Conservation (phyloP, 2,329 filamentous ascomycete genomes). For the Didymella exigua region DNA sequence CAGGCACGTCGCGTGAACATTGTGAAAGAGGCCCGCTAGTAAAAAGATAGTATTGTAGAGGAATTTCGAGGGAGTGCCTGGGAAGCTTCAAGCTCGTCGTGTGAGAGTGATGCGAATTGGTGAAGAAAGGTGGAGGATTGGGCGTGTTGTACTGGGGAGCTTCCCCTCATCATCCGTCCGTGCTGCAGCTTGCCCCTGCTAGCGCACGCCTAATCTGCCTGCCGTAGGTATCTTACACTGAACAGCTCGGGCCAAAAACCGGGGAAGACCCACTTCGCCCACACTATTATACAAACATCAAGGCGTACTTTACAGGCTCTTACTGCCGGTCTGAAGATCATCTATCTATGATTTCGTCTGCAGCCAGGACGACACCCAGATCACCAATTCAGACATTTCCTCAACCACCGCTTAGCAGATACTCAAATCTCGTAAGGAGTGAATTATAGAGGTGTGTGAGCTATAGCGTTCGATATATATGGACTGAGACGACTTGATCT, state of each 20-base stretch:
- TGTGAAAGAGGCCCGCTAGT: slow-evolving; percentile 12
- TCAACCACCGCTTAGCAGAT: not conserved
- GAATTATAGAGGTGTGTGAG: not conserved
- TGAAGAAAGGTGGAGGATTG: not conserved
- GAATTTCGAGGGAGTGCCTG: not conserved
- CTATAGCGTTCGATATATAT: not conserved
- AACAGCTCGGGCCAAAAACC: not conserved
- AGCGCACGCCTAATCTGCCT: slow-evolving; percentile 3
- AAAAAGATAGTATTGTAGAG: not conserved
- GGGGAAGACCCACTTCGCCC: slow-evolving; percentile 7
- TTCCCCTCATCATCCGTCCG: slow-evolving; percentile 17
- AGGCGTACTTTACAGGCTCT: too few relatives aligned
- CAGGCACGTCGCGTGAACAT: slow-evolving; percentile 43
- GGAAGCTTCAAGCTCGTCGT: not conserved
- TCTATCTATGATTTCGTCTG: too few relatives aligned
- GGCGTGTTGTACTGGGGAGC: slow-evolving; percentile 8
- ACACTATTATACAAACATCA: too few relatives aligned
- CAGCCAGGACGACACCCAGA: too few relatives aligned
- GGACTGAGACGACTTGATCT: not conserved
- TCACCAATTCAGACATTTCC: too few relatives aligned
- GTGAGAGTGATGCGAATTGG: not conserved
- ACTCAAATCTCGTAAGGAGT: not conserved
- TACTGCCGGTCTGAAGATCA: too few relatives aligned
- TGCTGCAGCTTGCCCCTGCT: slow-evolving; percentile 19
- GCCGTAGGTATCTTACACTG: too few relatives aligned